Base-by-base conservation (phyloP, 2,329 filamentous ascomycete genomes). In the Sarocladium kiliense region DNA sequence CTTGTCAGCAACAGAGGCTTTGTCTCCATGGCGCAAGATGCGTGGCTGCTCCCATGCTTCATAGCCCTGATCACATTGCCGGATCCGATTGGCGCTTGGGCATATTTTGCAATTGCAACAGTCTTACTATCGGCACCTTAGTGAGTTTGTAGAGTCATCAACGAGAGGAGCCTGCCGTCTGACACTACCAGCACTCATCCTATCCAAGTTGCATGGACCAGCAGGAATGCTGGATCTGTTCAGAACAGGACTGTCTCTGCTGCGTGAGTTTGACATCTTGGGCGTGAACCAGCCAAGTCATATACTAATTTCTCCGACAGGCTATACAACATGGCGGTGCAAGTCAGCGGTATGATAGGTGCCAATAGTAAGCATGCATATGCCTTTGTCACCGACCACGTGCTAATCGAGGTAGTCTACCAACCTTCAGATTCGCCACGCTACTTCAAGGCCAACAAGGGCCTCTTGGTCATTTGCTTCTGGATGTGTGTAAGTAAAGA, bases 121-220 rank as follows among this genome's bases (percentile, higher is more conserved):
- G 69, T 79, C 0, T 58, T 81, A 2, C 63, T 81, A 1, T 75
- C 75, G 0, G 79, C 78, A 59, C 79, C 79, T 2, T 81, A 82
- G 66, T 77, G 44, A 81, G 66, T 77, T 49, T 1, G 9, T 25
- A 18, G 12, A 19, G 6, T 19, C 18, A 16, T n/a, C 18, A 41
- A 6, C n/a, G n/a, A n/a, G n/a, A n/a, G n/a, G n/a, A n/a, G n/a
- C 16, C 11, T 23, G 18, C 41, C 23, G 37, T 11, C 18, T 14
- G n/a, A n/a, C n/a, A n/a, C 2, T 23, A 3, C 7, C 25, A 67
- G 66, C 54, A 65, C 66, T 5, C 78, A 85, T 61, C 79, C 81
- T 0, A 78, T 84, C n/a, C 71, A 83, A 34, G 81, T 82, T 3
- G 81, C 79, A 0, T 80, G 80, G 70, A 80, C 76, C 2, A 81